Evolutionary conservation across 1,284 basidiomycete genomes (phyloP).

Genomic region (Naganishia albida): DNA sequence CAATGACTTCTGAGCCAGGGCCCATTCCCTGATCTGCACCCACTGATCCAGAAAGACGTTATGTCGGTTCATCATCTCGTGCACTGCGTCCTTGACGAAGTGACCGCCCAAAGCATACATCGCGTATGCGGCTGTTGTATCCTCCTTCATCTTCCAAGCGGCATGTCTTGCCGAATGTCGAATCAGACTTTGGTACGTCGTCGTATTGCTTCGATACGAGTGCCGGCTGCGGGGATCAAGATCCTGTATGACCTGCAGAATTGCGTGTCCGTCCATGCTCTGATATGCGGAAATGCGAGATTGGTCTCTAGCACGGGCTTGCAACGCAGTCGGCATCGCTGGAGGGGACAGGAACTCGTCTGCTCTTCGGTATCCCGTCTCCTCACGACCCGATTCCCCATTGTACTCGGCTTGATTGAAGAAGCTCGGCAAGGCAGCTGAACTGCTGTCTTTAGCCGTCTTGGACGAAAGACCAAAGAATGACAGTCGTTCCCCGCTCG

Average conservation of each 20-base stretch:
- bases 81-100: slow-evolving; percentile 23
- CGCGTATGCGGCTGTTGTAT: background rate
- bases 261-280: slow-evolving; percentile 1
- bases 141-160: slow-evolving; percentile 15
- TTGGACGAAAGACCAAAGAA: slow-evolving; percentile 28
- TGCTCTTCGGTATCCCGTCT: background rate
- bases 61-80: slow-evolving; percentile 24
- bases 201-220: slow-evolving; percentile 16
- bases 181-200: slow-evolving; percentile 22
- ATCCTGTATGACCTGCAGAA: background rate
- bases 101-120: slow-evolving; percentile 15
- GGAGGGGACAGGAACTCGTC: slow-evolving; percentile 22
- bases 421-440: slow-evolving; percentile 15
- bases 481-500: slow-evolving; percentile 21
- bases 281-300: background rate
- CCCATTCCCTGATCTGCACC: slow-evolving; percentile 26
- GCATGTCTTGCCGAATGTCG: slow-evolving; percentile 22
- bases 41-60: slow-evolving; percentile 20
- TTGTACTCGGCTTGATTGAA: slow-evolving; percentile 22
- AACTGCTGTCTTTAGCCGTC: background rate
- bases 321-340: background rate
- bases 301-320: slow-evolving; percentile 3
- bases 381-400: background rate
- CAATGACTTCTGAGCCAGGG: slow-evolving; percentile 3
- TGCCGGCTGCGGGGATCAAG: slow-evolving; percentile 1